Conservation (phyloP, 2,329 filamentous ascomycete species). For the Juglanconis juglandina region DNA sequence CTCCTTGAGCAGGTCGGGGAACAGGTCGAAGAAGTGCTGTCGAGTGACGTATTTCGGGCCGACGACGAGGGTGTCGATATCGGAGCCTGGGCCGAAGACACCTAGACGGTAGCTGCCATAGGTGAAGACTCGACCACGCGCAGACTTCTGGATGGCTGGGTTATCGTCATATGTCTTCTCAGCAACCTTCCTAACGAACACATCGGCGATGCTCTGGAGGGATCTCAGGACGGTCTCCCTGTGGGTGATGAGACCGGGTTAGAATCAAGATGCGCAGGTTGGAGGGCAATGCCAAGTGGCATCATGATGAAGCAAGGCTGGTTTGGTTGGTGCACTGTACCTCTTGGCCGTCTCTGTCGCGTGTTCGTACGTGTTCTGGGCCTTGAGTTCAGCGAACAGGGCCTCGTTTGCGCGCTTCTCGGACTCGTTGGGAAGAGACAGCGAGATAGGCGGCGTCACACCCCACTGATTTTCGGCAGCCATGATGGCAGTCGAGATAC, state of each 20-base stretch:
- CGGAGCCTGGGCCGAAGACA: conserved; percentile 90
- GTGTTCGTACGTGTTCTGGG: conserved; percentile 88
- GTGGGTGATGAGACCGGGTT: neutral
- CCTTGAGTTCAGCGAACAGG: conserved; percentile 78
- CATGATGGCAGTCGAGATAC: conserved; percentile 19
- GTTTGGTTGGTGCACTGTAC: conserved; percentile 37
- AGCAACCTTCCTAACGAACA: conserved; percentile 82
- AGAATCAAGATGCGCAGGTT: neutral
- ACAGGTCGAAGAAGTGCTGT: conserved; percentile 88
- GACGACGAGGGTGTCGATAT: conserved; percentile 95
- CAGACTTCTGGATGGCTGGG: conserved; percentile 73
- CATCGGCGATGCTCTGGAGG: conserved; percentile 75
- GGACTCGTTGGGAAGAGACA: conserved; percentile 67
- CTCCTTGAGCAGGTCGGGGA: conserved; percentile 73
- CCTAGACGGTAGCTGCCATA: conserved; percentile 95
- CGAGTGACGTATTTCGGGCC: conserved; percentile 84
- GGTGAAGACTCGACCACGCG: conserved; percentile 89
- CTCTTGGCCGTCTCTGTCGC: conserved; percentile 79
- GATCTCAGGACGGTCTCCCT: conserved; percentile 72
- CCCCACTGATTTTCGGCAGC: conserved; percentile 45
- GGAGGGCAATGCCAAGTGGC: neutral
- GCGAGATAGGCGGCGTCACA: conserved; percentile 81
- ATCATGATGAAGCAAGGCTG: neutral
- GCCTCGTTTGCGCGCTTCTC: conserved; percentile 76
- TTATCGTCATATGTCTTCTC: conserved; percentile 68